A percentile compares a stretch with the other conserved stretches of the same genome.
Conservation (phyloP, 2,329 filamentous ascomycete genomes). For the Fusarium dlaminii region DNA sequence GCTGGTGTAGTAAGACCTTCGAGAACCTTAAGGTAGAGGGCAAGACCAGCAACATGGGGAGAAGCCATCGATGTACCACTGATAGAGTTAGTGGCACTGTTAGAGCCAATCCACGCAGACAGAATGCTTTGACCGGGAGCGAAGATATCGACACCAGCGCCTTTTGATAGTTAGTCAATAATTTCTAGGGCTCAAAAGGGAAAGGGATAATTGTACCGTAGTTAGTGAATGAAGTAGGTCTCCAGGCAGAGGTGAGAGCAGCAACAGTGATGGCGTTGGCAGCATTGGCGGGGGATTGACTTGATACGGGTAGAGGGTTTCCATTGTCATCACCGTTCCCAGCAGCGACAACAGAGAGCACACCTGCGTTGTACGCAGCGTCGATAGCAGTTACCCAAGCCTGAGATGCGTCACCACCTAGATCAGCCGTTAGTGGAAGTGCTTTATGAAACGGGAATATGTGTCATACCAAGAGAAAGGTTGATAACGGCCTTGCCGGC, state of each 20-base stretch:
- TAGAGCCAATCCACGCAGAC: not conserved
- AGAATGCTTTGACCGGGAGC: not conserved
- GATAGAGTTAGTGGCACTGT: not conserved
- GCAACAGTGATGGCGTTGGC: not conserved
- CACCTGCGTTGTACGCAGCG: not conserved
- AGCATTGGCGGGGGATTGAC: not conserved
- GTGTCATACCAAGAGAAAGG: not conserved
- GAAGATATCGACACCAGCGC: not conserved
- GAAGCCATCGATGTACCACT: not conserved
- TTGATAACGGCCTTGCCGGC: not conserved
- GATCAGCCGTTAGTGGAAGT: not conserved
- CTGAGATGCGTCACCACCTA: not conserved
- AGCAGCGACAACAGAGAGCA: not conserved
- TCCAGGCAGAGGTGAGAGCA: not conserved
- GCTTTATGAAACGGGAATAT: not conserved
- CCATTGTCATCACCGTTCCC: not conserved
- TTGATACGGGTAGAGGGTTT: not conserved
- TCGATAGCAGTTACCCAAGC: not conserved
- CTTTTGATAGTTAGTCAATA: not conserved
- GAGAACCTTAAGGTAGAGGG: not conserved
- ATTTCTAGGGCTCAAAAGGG: fast-evolving
- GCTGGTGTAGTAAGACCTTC: not conserved
- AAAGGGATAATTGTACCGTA: not conserved
- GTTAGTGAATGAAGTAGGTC: not conserved
- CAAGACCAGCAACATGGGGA: not conserved